These are phyloP conservation scores for Fusarium pilosicola DNA, from an alignment of 2,329 filamentous ascomycete species.

Conservation along the genomic window DNA sequence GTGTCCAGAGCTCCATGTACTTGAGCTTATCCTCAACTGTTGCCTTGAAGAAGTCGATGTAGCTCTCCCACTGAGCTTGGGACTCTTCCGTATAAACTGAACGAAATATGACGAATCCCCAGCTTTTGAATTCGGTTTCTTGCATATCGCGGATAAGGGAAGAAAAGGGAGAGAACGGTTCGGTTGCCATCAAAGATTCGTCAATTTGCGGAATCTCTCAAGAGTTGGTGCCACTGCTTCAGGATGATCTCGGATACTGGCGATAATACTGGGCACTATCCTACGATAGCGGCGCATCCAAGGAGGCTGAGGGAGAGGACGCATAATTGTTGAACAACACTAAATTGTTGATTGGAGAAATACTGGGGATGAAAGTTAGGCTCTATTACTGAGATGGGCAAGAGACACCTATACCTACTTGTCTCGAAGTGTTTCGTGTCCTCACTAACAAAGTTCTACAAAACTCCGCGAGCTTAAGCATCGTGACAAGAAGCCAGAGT, in stretches of 20 bases:
- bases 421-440: not conserved
- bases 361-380: too few relatives aligned
- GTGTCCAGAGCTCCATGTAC: not conserved
- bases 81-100: constrained; percentile 4
- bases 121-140: not conserved
- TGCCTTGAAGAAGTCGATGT: constrained; percentile 23
- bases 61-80: constrained; percentile 12
- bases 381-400: not conserved
- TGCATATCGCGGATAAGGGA: not conserved
- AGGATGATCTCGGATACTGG: constrained; percentile 1
- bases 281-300: not conserved
- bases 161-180: not conserved
- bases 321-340: not conserved
- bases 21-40: not conserved
- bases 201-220: constrained; percentile 16
- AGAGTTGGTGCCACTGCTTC: constrained; percentile 3
- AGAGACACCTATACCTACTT: not conserved
- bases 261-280: constrained; percentile 1
- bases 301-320: not conserved
- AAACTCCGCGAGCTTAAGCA: not conserved
- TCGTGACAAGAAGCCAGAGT: not conserved
- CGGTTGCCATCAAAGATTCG: not conserved
- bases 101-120: constrained; percentile 9
- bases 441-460: not conserved
- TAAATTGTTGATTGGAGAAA: not conserved